phyloP scores from a whole-genome alignment of 1,284 basidiomycete species.

The Fomes fomentarius region DNA sequence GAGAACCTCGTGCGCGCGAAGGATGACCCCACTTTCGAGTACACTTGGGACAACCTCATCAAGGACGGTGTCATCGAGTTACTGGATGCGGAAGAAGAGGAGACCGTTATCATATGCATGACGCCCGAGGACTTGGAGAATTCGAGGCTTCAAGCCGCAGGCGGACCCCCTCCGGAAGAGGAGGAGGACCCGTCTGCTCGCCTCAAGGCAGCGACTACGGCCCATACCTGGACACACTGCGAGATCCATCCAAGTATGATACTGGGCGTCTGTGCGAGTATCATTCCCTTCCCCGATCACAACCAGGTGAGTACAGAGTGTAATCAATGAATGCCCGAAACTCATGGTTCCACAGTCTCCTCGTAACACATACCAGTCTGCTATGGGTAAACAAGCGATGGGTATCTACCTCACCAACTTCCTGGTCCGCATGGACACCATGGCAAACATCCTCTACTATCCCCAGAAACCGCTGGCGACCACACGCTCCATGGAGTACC shows the following conservation, averaged over 20 bases:
- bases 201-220: slow-evolving; percentile 79
- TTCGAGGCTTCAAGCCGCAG: slow-evolving; percentile 70
- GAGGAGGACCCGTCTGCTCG: slow-evolving; percentile 89
- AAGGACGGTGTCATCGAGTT: slow-evolving; percentile 92
- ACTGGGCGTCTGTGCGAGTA: slow-evolving; percentile 96
- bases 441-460: slow-evolving; percentile 98
- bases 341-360: slow-evolving; percentile 69
- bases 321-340: neutral
- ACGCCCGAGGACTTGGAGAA: slow-evolving; percentile 93
- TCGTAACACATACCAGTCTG: slow-evolving; percentile 99
- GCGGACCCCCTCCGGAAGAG: slow-evolving; percentile 63
- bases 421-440: slow-evolving; percentile 97
- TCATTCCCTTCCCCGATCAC: slow-evolving; percentile 99
- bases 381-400: slow-evolving; percentile 99
- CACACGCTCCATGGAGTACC: slow-evolving; percentile 98
- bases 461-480: slow-evolving; percentile 99
- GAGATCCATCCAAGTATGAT: slow-evolving; percentile 99
- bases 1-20: slow-evolving; percentile 64
- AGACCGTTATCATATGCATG: slow-evolving; percentile 99
- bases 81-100: slow-evolving; percentile 98
- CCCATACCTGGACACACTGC: slow-evolving; percentile 97
- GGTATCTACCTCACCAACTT: slow-evolving; percentile 98
- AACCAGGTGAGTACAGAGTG: slow-evolving; percentile 75
- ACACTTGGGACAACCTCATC: slow-evolving; percentile 87
- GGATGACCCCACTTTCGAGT: slow-evolving; percentile 40